These are phyloP conservation scores for Entomortierella lignicola DNA, from an alignment of 192 early-diverging fungal species.

Conservation along the genomic window DNA sequence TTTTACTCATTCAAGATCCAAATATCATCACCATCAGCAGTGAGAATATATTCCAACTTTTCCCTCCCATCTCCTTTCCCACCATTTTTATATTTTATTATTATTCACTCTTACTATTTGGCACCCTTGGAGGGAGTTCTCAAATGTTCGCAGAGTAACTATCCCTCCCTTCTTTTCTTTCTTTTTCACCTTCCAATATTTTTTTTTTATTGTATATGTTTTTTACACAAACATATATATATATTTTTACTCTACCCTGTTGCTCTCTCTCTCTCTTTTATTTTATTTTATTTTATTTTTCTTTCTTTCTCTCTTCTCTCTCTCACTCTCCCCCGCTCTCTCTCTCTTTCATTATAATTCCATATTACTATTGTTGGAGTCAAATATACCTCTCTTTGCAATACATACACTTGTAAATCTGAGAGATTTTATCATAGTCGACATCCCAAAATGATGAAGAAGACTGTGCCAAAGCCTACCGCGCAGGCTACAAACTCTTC, in stretches of 20 bases:
- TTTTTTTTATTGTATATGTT: neutral
- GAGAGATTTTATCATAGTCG: neutral
- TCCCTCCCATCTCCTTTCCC: too few relatives aligned
- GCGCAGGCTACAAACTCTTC: neutral
- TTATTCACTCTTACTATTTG: too few relatives aligned
- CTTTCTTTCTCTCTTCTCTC: conserved; percentile 4
- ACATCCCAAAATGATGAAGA: conserved; percentile 30
- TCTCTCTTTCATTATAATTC: neutral
- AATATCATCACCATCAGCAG: too few relatives aligned
- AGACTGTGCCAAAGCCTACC: conserved; percentile 21
- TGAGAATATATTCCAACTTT: too few relatives aligned
- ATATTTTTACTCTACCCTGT: neutral
- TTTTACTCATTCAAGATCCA: too few relatives aligned
- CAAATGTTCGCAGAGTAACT: too few relatives aligned
- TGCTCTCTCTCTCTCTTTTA: neutral
- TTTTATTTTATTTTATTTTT: neutral
- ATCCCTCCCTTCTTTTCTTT: neutral
- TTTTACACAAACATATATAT: neutral
- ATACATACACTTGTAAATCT: neutral
- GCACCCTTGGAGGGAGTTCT: too few relatives aligned
- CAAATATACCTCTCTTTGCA: neutral
- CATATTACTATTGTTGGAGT: neutral
- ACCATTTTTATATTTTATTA: too few relatives aligned
- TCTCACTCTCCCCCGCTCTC: neutral
- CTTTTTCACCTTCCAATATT: neutral